phyloP scores from a whole-genome alignment of 768 basidiomycete genomes.

The Boletales sp. region DNA sequence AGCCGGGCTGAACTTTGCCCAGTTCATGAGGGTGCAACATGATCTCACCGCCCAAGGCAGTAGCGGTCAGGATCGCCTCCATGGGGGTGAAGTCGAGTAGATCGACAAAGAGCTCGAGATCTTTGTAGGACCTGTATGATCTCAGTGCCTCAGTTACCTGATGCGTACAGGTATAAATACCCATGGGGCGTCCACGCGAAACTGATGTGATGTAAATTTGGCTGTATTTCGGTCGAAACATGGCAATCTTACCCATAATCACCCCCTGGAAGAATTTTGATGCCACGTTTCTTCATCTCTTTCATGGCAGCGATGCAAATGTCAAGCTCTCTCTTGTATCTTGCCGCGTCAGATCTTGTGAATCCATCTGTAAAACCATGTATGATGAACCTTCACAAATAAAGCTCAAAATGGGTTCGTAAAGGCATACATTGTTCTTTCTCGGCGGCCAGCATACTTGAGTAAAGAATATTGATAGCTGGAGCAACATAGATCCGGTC shows the following conservation, averaged over 20 bases:
- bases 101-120: conserved; percentile 36
- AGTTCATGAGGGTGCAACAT: conserved; percentile 35
- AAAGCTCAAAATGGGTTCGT: neutral
- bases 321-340: conserved; percentile 31
- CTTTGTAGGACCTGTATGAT: conserved; percentile 29
- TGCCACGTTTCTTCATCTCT: conserved; percentile 35
- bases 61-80: conserved; percentile 36
- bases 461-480: conserved; percentile 29
- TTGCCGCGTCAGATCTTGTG: conserved; percentile 10
- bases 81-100: conserved; percentile 33
- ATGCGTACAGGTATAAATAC: conserved; percentile 1
- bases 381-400: neutral
- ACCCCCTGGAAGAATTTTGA: conserved; percentile 36
- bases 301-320: conserved; percentile 32
- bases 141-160: neutral
- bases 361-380: conserved; percentile 15
- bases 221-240: neutral
- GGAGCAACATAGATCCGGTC: conserved; percentile 33
- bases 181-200: conserved; percentile 34
- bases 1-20: conserved; percentile 35
- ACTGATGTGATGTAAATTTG: conserved; percentile 5
- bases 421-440: conserved; percentile 20
- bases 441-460: conserved; percentile 23
- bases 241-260: conserved; percentile 32
- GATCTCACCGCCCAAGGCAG: conserved; percentile 34